Evolutionary conservation across 2,329 filamentous ascomycete genomes (phyloP).

Genomic region (Penicillium verrucosum): DNA sequence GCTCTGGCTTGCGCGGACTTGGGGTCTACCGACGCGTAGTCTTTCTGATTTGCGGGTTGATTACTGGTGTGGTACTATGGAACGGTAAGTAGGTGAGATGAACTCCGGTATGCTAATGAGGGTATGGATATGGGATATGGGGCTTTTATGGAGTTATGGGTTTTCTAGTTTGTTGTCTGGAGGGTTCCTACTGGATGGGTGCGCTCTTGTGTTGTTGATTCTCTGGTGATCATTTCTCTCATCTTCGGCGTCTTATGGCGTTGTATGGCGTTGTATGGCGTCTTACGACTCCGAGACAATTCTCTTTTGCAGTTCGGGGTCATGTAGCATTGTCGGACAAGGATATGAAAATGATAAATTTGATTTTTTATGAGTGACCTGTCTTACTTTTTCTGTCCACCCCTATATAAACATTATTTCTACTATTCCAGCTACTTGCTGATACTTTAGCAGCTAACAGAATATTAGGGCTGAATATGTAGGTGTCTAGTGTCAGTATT

Average conservation of each 20-base stretch:
- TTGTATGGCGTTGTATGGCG: too few relatives aligned
- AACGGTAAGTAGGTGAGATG: constrained; percentile 7
- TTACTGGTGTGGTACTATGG: constrained; percentile 19
- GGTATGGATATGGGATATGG: background rate
- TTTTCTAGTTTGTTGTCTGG: background rate
- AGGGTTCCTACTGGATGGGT: background rate
- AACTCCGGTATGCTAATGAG: constrained; percentile 1
- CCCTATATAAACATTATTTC: background rate
- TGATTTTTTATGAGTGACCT: background rate
- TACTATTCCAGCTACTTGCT: background rate
- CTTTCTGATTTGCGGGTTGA: constrained; percentile 33
- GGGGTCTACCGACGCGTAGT: constrained; percentile 35
- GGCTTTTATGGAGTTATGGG: background rate
- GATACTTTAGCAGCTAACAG: background rate
- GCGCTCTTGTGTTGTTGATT: background rate
- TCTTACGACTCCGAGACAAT: background rate
- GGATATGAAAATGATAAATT: background rate
- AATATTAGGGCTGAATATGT: too few relatives aligned
- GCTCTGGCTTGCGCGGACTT: constrained; percentile 55
- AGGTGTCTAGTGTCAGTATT: too few relatives aligned
- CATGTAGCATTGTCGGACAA: background rate
- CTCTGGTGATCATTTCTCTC: background rate
- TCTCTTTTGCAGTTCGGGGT: background rate
- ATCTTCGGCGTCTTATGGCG: too few relatives aligned
- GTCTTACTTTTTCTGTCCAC: background rate